Percentiles rank a stretch among this genome's conserved stretches.
phyloP scores from a whole-genome alignment of 1,284 basidiomycete species.

The Cutaneotrichosporon curvatum region DNA sequence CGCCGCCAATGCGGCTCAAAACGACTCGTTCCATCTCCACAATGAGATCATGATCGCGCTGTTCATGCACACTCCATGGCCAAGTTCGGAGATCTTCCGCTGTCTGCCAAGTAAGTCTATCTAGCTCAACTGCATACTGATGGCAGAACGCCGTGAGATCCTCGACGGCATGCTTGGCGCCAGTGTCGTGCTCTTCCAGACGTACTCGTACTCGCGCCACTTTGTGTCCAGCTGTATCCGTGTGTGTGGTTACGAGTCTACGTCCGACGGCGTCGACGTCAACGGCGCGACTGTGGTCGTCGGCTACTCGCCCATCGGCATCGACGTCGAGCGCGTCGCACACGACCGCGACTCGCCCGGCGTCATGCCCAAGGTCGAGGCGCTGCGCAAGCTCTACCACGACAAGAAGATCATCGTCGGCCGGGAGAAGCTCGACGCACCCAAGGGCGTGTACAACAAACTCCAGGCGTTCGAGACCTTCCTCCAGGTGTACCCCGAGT shows the following conservation, averaged over 20 bases:
- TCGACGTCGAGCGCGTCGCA: conserved; percentile 85
- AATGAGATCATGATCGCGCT: conserved; percentile 63
- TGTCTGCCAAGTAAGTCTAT: conserved; percentile 68
- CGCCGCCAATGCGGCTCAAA: background rate
- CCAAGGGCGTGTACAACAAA: conserved; percentile 97
- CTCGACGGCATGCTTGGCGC: conserved; percentile 97
- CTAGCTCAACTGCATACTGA: conserved; percentile 4
- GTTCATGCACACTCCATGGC: conserved; percentile 97
- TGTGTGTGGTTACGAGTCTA: conserved; percentile 90
- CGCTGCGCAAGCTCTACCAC: conserved; percentile 76
- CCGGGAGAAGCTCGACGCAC: conserved; percentile 96
- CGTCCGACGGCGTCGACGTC: conserved; percentile 75
- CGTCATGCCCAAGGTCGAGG: conserved; percentile 80
- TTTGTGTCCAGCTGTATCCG: conserved; percentile 91
- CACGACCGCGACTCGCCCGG: conserved; percentile 72
- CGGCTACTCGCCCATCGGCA: conserved; percentile 91
- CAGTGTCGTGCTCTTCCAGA: conserved; percentile 93
- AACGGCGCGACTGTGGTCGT: conserved; percentile 81
- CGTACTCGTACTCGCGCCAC: conserved; percentile 94
- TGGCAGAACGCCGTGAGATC: conserved; percentile 72
- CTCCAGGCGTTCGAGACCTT: conserved; percentile 94
- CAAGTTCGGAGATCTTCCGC: conserved; percentile 90
- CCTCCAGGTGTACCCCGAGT: conserved; percentile 86
- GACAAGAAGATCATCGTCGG: conserved; percentile 99
- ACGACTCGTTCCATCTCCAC: background rate